phyloP scores from a whole-genome alignment of 495 filamentous ascomycete species.

The Penicillium tannophilum region DNA sequence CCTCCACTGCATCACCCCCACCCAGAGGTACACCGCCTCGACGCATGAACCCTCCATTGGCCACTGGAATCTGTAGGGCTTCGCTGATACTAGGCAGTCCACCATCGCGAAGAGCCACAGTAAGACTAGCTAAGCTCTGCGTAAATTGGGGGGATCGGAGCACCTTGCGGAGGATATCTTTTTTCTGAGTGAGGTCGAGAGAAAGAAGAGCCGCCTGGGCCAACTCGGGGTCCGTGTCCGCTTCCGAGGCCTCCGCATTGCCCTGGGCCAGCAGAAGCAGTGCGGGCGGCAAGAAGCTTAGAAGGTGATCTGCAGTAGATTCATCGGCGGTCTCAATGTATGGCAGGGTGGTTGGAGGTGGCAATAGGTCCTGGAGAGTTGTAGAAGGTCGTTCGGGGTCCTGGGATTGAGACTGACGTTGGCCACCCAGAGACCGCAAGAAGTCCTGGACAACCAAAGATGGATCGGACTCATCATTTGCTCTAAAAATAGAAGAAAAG shows the following conservation, averaged over 20 bases:
- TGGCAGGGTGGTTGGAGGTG: slow-evolving; percentile 72
- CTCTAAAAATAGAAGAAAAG: slow-evolving; percentile 31
- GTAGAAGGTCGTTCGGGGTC: slow-evolving; percentile 68
- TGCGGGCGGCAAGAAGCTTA: slow-evolving; percentile 74
- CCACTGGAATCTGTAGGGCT: slow-evolving; percentile 74
- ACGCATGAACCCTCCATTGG: slow-evolving; percentile 78
- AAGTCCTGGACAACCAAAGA: slow-evolving; percentile 78
- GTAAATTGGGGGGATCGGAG: slow-evolving; percentile 88
- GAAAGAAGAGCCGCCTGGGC: slow-evolving; percentile 71
- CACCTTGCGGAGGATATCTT: slow-evolving; percentile 75
- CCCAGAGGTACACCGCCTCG: slow-evolving; percentile 77
- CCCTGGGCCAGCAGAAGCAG: slow-evolving; percentile 74
- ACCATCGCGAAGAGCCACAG: slow-evolving; percentile 87
- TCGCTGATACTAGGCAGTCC: slow-evolving; percentile 87
- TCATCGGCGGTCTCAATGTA: slow-evolving; percentile 68
- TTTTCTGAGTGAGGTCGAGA: slow-evolving; percentile 78
- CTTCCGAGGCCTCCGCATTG: slow-evolving; percentile 54
- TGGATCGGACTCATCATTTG: slow-evolving; percentile 55
- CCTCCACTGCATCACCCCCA: slow-evolving; percentile 85
- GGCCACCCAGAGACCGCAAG: slow-evolving; percentile 74
- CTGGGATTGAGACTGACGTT: slow-evolving; percentile 47
- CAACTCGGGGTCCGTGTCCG: slow-evolving; percentile 65
- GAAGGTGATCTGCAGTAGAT: slow-evolving; percentile 68
- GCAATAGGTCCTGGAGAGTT: slow-evolving; percentile 83
- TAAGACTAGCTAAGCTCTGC: slow-evolving; percentile 82